These are phyloP conservation scores for Trichoderma virens DNA, from an alignment of 495 filamentous ascomycete genomes.

Conservation along the genomic window DNA sequence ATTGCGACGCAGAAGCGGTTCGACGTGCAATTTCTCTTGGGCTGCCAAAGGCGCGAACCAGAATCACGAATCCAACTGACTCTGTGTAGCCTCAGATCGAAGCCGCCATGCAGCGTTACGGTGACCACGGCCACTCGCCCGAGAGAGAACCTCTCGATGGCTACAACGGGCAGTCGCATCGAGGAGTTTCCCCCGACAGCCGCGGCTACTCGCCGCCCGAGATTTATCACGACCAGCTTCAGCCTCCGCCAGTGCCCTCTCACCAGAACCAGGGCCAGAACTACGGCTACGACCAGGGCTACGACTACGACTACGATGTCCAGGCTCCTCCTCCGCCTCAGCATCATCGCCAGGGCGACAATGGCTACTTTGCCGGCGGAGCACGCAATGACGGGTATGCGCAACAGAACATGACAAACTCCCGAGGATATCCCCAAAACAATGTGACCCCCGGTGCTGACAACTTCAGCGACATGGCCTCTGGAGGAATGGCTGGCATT, in stretches of 20 bases:
- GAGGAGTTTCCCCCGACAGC: background rate
- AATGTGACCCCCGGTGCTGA: conserved; percentile 66
- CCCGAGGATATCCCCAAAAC: conserved; percentile 23
- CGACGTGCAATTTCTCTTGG: background rate
- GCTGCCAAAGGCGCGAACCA: background rate
- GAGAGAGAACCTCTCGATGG: conserved; percentile 1
- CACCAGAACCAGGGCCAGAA: background rate
- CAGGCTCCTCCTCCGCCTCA: background rate
- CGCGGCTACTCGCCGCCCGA: background rate
- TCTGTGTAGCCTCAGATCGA: background rate
- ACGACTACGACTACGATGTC: background rate
- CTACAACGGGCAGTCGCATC: background rate
- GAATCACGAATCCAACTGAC: background rate
- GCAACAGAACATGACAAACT: background rate
- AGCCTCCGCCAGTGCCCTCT: background rate
- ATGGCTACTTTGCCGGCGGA: background rate
- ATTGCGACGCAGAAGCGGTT: background rate
- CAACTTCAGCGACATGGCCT: conserved; percentile 62
- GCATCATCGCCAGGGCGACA: background rate
- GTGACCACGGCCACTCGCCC: background rate
- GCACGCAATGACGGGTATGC: conserved; percentile 1
- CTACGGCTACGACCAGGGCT: background rate
- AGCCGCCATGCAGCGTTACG: conserved; percentile 1
- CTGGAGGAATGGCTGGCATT: conserved; percentile 69
- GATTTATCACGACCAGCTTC: background rate